Evolutionary conservation across 129 eudicot genomes (phyloP), one percentile per base, ranked within the genome.

Genomic region (Solidago caesia): DNA sequence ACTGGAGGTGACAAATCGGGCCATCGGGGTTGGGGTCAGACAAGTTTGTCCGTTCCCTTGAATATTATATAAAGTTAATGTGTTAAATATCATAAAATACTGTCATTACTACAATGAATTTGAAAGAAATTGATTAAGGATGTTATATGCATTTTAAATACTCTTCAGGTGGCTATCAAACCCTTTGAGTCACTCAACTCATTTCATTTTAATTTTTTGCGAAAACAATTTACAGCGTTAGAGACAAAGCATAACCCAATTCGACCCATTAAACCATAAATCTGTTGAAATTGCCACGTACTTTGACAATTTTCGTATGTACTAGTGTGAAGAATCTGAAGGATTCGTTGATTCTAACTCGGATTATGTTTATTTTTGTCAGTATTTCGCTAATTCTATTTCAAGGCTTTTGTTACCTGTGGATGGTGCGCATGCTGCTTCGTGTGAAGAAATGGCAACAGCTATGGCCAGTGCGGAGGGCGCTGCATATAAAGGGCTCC

Each of bases 401-500:
- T 91, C 99, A 51, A 89, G 96, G 80, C 96, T 89, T 81, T 69
- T 95, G 64, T 85, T 91, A 68, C 99, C 99, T 62, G 96, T 95
- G 64, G 99, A 95, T 85, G 96, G 99, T 68, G 97, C 97, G 14
- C 97, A 95, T 87, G 97, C 99, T 79, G 96, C 97, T 71, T 81
- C 97, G 48, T 88, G 91, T 62, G 97, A 95, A 83, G 99, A 95
- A 79, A 95, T 95, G 99, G 87, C 96, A 68, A 73, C 91, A 55
- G 96, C 99, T 27, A 91, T 95, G 99, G 85, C 97, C 52, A 89
- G 83, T 83, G 96, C 99, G 39, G 99, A 95, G 78, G 88, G 88
- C 75, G 97, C 92, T 78, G 99, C 99, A 66, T 85, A 91, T 80
- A 95, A 89, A 83, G 99, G 99, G 48, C 99, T 95, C 76, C 99